Evolutionary conservation across 306 rosid genomes (phyloP).

Genomic region (Quercus glauca): DNA sequence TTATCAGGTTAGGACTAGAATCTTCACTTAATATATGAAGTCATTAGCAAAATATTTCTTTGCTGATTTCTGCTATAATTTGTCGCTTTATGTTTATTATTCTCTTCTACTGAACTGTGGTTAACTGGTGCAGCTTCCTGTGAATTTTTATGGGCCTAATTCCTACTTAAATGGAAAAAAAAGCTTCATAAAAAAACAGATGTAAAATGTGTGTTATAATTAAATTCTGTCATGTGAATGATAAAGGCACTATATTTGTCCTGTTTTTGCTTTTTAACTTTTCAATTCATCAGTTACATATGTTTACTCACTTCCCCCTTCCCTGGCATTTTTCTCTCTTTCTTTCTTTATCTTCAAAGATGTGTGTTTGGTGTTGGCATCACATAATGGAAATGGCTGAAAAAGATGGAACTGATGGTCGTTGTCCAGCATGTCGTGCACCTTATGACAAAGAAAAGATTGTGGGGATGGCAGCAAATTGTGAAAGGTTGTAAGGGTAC

Average conservation of each 20-base stretch:
- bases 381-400: constrained; percentile 58
- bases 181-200: not conserved
- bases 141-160: not conserved
- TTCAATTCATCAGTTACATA: not conserved
- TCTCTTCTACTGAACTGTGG: not conserved
- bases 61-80: not conserved
- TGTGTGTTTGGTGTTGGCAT: constrained; percentile 62
- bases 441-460: constrained; percentile 49
- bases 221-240: not conserved
- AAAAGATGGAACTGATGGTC: constrained; percentile 46
- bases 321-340: not conserved
- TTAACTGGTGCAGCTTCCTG: not conserved
- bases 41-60: not conserved
- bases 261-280: not conserved
- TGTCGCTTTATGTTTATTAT: not conserved
- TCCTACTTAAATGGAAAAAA: not conserved
- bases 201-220: not conserved
- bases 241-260: not conserved
- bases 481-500: constrained; percentile 44
- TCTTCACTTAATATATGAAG: not conserved
- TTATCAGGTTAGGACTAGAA: constrained; percentile 40
- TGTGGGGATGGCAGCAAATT: constrained; percentile 50
- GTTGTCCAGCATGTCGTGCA: constrained; percentile 54
- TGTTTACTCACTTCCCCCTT: not conserved
- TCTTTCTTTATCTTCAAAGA: constrained; percentile 24